phyloP scores from a whole-genome alignment of 2,329 filamentous ascomycete species.

The Colletotrichum somersetense region DNA sequence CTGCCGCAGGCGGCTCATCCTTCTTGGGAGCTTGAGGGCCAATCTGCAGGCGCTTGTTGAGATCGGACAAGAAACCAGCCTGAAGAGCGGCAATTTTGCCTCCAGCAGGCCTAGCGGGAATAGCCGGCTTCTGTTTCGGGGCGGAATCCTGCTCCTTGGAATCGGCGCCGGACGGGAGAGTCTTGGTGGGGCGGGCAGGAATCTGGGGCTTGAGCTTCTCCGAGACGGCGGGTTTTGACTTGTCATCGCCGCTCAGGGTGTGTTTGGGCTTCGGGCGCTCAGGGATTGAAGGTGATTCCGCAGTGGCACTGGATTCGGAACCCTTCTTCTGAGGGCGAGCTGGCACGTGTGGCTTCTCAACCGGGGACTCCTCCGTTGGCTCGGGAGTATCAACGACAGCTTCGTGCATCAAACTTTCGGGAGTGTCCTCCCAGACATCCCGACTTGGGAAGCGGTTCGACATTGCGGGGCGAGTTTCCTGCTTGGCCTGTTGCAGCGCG shows the following conservation, averaged over 20 bases:
- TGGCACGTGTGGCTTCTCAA: conserved; percentile 72
- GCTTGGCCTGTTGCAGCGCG: conserved; percentile 38
- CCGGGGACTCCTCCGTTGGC: conserved; percentile 54
- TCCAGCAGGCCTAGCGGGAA: conserved; percentile 82
- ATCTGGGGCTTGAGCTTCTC: conserved; percentile 70
- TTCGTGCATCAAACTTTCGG: conserved; percentile 84
- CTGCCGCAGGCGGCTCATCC: conserved; percentile 43
- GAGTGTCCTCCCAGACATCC: conserved; percentile 95
- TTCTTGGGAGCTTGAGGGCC: conserved; percentile 82
- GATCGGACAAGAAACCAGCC: conserved; percentile 90
- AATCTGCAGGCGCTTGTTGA: conserved; percentile 89
- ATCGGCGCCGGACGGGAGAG: conserved; percentile 55
- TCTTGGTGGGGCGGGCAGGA: conserved; percentile 73
- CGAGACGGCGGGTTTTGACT: conserved; percentile 59
- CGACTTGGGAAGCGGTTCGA: conserved; percentile 87
- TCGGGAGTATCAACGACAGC: conserved; percentile 76
- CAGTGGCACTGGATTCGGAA: conserved; percentile 46
- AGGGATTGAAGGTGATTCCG: conserved; percentile 61
- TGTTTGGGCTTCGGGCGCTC: conserved; percentile 67
- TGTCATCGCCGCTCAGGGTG: conserved; percentile 53
- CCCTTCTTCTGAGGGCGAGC: conserved; percentile 62
- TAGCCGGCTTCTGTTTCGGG: conserved; percentile 82
- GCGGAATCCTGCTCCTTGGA: conserved; percentile 58
- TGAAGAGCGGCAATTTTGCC: conserved; percentile 93
- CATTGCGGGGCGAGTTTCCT: conserved; percentile 64